Evolutionary conservation across 768 basidiomycete genomes (phyloP), one percentile per base, ranked within the genome.

Genomic region (Lactifluus rugatus): DNA sequence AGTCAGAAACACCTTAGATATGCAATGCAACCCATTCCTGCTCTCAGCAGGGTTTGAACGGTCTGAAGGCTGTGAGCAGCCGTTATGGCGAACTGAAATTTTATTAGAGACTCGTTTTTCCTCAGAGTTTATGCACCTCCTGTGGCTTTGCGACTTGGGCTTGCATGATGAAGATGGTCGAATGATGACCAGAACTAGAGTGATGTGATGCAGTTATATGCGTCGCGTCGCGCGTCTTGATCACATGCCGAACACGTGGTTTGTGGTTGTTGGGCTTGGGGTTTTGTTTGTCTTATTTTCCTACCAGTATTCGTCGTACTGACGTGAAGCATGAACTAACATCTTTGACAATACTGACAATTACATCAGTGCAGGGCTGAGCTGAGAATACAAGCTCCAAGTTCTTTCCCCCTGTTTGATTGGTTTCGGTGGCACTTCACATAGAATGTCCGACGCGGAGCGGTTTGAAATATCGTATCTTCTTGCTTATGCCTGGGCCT

Each of bases 11-110:
- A 82, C 88, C 88, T 81, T 57, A 91, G 71, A 69, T 84, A 91
- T 16, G 87, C 81, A 54, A 91, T 87, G 54, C 86, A 86, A 0
- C 86, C 86, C 45, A 91, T 69, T 10, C 86, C 84, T 9, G 88
- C 86, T 59, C 76, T 77, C 6, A 91, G 72, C 44, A 91, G 73
- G 11, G 86, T 88, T 65, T 89, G 80, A 11, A 90, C 80, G 19
- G 83, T 82, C 42, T 79, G 77, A 52, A 89, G 71, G 65, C 87
- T 89, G 61, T 87, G 84, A 66, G 83, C 73, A 14, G 66, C 67
- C 4, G 72, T 71, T 26, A 72, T 54, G 3, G 62, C 56, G 11
- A 70, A 62, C 70, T 70, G 41, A 17, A 23, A 48, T 31, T 6
- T 56, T 48, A 41, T 55, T n/a, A 62, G 48, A 16, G 1, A 46